Conservation (phyloP, 768 basidiomycete genomes). For the Trametes cingulata region DNA sequence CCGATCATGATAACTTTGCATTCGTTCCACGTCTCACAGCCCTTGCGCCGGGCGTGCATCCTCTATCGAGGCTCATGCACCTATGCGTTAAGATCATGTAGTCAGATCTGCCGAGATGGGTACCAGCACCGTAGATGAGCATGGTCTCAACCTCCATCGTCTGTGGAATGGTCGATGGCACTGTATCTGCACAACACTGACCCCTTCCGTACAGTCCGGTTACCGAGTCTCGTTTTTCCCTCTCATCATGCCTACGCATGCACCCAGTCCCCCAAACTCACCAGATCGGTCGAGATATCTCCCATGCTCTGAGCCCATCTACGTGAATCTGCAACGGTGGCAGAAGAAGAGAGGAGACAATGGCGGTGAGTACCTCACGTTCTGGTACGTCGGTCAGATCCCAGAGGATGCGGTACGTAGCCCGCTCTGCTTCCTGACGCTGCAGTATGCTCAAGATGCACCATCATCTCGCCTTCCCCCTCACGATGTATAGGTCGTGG, state of each 20-base stretch:
- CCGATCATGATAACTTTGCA: too few species aligned
- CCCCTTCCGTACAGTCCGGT: slow-evolving; percentile 42
- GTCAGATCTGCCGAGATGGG: too few species aligned
- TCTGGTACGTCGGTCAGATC: slow-evolving; percentile 60
- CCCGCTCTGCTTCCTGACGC: background rate
- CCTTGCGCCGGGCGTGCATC: too few species aligned
- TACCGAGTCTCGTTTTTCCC: slow-evolving; percentile 50
- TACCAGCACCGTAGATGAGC: too few species aligned
- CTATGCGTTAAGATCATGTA: too few species aligned
- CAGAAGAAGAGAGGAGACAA: slow-evolving; percentile 12
- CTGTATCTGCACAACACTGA: too few species aligned
- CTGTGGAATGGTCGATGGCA: too few species aligned
- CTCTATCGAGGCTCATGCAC: too few species aligned
- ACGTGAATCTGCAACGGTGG: slow-evolving; percentile 38
- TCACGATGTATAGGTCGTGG: slow-evolving; percentile 39
- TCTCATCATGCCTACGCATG: slow-evolving; percentile 41
- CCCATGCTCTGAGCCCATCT: slow-evolving; percentile 47
- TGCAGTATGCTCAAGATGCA: background rate
- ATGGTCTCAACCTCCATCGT: too few species aligned
- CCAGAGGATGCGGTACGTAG: slow-evolving; percentile 49
- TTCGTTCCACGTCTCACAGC: too few species aligned
- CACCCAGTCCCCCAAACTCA: slow-evolving; percentile 41
- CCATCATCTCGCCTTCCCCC: background rate
- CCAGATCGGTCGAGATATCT: background rate
- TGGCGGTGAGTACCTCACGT: slow-evolving; percentile 55